phyloP scores from a whole-genome alignment of 805 yeast species.

The Saccharomycopsis olivae region DNA sequence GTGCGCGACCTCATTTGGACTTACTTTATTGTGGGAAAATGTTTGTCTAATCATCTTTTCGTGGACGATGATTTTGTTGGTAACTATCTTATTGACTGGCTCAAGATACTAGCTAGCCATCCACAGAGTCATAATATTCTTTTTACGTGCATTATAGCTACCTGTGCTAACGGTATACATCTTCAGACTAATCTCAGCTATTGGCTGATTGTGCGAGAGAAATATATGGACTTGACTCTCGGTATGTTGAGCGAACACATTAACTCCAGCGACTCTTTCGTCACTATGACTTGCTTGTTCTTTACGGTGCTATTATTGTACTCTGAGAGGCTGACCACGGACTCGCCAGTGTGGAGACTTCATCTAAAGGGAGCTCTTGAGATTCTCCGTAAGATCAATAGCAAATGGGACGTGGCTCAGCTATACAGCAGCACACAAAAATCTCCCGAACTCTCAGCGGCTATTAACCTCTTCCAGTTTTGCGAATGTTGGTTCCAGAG shows the following conservation, averaged over 20 bases:
- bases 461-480: constrained; percentile 9
- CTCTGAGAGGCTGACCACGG: constrained; percentile 9
- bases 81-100: constrained; percentile 8
- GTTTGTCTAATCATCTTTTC: constrained; percentile 9
- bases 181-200: constrained; percentile 9
- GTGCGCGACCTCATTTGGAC: constrained; percentile 6
- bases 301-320: constrained; percentile 10
- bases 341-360: constrained; percentile 12
- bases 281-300: constrained; percentile 3
- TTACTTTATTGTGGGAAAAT: constrained; percentile 3
- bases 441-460: constrained; percentile 5
- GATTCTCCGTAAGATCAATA: constrained; percentile 4
- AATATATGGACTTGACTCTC: constrained; percentile 10
- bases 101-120: neutral
- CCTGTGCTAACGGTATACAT: constrained; percentile 5
- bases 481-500: constrained; percentile 13
- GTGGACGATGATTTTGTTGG: constrained; percentile 12
- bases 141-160: constrained; percentile 7
- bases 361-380: constrained; percentile 13
- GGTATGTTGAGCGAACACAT: constrained; percentile 1
- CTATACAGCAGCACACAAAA: neutral
- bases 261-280: constrained; percentile 1
- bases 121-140: constrained; percentile 2
- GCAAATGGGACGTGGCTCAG: neutral
- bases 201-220: constrained; percentile 5